phyloP scores from a whole-genome alignment of 2,329 filamentous ascomycete species.

The Penicillium sp. region DNA sequence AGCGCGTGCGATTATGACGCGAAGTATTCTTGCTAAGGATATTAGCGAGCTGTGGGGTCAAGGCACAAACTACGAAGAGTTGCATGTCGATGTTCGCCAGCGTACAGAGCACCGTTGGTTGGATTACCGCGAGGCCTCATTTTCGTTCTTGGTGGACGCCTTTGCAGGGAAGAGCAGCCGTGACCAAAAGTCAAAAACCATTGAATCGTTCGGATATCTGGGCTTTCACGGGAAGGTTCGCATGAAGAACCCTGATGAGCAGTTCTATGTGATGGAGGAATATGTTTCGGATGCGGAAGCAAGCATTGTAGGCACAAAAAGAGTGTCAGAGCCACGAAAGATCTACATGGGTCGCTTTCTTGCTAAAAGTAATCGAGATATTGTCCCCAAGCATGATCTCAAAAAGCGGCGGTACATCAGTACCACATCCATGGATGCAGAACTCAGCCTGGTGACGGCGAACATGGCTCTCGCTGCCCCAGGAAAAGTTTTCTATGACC shows the following conservation, averaged over 20 bases:
- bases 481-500: constrained; percentile 88
- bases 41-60: constrained; percentile 90
- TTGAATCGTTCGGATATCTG: constrained; percentile 81
- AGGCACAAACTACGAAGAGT: constrained; percentile 66
- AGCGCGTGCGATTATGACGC: constrained; percentile 69
- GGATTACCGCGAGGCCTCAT: constrained; percentile 67
- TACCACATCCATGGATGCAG: constrained; percentile 96
- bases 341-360: constrained; percentile 76
- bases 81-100: constrained; percentile 68
- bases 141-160: constrained; percentile 84
- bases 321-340: constrained; percentile 56
- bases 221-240: constrained; percentile 76
- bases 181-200: constrained; percentile 70
- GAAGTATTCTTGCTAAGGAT: constrained; percentile 79
- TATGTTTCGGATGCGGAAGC: constrained; percentile 60
- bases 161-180: constrained; percentile 74
- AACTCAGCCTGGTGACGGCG: constrained; percentile 86
- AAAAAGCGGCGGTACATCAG: constrained; percentile 94
- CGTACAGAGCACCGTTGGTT: constrained; percentile 69
- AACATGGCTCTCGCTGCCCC: constrained; percentile 84
- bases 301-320: constrained; percentile 45
- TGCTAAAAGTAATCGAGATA: constrained; percentile 67
- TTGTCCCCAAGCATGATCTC: constrained; percentile 76
- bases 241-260: constrained; percentile 73
- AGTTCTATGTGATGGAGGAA: constrained; percentile 83